These are phyloP conservation scores for Hirsutella minnesotensis DNA, from an alignment of 2,329 filamentous ascomycete genomes.

Conservation along the genomic window DNA sequence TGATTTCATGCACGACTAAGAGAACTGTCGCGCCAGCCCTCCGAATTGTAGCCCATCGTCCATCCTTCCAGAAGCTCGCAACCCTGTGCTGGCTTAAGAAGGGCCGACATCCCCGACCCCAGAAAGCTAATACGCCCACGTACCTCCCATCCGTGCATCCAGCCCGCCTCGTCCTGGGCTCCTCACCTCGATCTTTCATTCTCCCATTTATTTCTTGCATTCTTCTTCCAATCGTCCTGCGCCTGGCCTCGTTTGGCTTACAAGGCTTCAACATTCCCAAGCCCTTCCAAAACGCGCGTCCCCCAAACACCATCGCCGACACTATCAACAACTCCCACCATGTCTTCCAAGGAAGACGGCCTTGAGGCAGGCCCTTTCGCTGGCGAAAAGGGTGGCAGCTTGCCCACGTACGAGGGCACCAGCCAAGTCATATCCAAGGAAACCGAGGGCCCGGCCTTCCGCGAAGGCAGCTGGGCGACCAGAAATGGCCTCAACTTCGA, in stretches of 20 bases:
- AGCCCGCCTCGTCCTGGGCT: not conserved
- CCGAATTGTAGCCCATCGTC: constrained; percentile 1
- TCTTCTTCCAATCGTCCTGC: not conserved
- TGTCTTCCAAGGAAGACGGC: constrained; percentile 9
- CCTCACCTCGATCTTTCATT: not conserved
- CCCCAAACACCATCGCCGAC: not conserved
- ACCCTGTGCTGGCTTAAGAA: constrained; percentile 3
- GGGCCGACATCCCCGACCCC: constrained; percentile 1
- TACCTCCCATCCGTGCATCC: not conserved
- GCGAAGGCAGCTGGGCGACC: constrained; percentile 20
- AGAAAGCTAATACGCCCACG: not conserved
- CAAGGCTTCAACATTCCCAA: not conserved
- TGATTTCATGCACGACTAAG: not conserved
- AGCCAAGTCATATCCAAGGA: constrained; percentile 7
- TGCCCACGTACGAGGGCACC: constrained; percentile 7
- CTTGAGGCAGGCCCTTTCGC: constrained; percentile 4
- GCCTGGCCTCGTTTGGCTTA: no score
- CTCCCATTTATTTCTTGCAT: not conserved
- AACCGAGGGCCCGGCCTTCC: not conserved
- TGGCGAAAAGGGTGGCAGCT: constrained; percentile 9
- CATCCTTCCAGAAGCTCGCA: constrained; percentile 6
- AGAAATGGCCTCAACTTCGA: constrained; percentile 24
- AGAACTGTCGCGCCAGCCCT: not conserved
- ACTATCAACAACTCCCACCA: constrained; percentile 2
- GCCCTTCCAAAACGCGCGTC: not conserved